Evolutionary conservation across 2,329 filamentous ascomycete genomes (phyloP).

Genomic region (Nemania sp.): DNA sequence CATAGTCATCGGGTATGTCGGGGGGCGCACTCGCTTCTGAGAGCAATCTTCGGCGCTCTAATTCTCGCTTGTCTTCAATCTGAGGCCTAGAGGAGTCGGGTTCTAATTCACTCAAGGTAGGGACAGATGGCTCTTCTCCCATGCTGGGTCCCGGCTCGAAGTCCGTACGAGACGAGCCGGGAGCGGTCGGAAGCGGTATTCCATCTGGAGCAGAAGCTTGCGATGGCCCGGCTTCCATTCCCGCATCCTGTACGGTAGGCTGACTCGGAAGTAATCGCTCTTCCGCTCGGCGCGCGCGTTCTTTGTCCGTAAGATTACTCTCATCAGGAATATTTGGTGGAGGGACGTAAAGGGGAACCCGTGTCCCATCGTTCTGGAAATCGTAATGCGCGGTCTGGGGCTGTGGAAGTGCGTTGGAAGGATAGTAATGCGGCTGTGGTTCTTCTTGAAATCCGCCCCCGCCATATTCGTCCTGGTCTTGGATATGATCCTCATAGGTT

Average conservation of each 20-base stretch:
- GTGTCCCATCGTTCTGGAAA: slow-evolving; percentile 37
- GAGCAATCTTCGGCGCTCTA: slow-evolving; percentile 60
- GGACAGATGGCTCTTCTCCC: slow-evolving; percentile 45
- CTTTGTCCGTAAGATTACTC: slow-evolving; percentile 75
- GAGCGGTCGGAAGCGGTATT: not conserved
- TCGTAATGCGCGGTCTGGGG: slow-evolving; percentile 42
- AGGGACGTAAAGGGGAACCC: slow-evolving; percentile 56
- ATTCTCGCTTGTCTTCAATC: slow-evolving; percentile 72
- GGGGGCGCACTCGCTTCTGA: slow-evolving; percentile 57
- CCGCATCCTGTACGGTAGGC: slow-evolving; percentile 53
- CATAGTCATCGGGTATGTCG: slow-evolving; percentile 34
- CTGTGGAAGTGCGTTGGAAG: slow-evolving; percentile 33
- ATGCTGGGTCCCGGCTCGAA: not conserved
- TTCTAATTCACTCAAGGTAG: slow-evolving; percentile 50
- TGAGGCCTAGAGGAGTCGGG: slow-evolving; percentile 33
- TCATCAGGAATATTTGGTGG: slow-evolving; percentile 64
- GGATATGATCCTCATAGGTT: slow-evolving; percentile 35
- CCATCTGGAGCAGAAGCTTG: slow-evolving; percentile 34
- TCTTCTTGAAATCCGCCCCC: slow-evolving; percentile 26
- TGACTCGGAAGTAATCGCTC: slow-evolving; percentile 79
- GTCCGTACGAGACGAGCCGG: not conserved
- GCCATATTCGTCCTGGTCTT: slow-evolving; percentile 31
- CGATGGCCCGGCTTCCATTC: slow-evolving; percentile 47
- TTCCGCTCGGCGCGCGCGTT: slow-evolving; percentile 76
- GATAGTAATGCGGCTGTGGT: slow-evolving; percentile 34